These are phyloP conservation scores for Apophysomyces ossiformis DNA, from an alignment of 371 early-diverging fungal genomes.

Conservation along the genomic window DNA sequence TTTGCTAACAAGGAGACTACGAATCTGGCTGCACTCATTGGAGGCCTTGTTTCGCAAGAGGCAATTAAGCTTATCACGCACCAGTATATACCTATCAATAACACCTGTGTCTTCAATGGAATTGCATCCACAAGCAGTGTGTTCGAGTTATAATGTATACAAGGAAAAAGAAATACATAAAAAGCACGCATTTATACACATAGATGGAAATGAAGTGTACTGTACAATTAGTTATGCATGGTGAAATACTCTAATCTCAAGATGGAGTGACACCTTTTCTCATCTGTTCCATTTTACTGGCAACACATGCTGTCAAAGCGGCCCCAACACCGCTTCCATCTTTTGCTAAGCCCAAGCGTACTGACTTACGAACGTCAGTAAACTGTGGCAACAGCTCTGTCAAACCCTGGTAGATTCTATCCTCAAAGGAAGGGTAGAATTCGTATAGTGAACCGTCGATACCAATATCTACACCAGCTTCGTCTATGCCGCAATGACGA, in stretches of 20 bases:
- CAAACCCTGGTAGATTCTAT: slow-evolving; percentile 77
- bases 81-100: slow-evolving; percentile 90
- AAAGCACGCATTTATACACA: slow-evolving; percentile 1
- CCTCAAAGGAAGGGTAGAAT: slow-evolving; percentile 89
- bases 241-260: not conserved
- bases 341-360: slow-evolving; percentile 63
- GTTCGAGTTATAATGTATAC: slow-evolving; percentile 34
- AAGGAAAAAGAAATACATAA: not conserved
- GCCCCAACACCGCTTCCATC: slow-evolving; percentile 60
- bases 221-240: slow-evolving; percentile 1
- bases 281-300: slow-evolving; percentile 37
- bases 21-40: slow-evolving; percentile 86
- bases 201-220: not conserved
- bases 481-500: slow-evolving; percentile 57
- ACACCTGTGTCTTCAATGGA: slow-evolving; percentile 85
- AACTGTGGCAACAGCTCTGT: slow-evolving; percentile 62
- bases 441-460: slow-evolving; percentile 95
- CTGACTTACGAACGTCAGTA: slow-evolving; percentile 52
- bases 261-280: not conserved
- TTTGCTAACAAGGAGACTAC: slow-evolving; percentile 81
- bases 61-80: slow-evolving; percentile 91
- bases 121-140: slow-evolving; percentile 60
- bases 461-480: slow-evolving; percentile 77
- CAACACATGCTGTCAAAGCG: slow-evolving; percentile 55
- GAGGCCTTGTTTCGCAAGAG: slow-evolving; percentile 96